Percentiles rank a stretch among this genome's conserved stretches.
These are phyloP conservation scores for Darksidea phi DNA, from an alignment of 495 filamentous ascomycete species.

Conservation along the genomic window DNA sequence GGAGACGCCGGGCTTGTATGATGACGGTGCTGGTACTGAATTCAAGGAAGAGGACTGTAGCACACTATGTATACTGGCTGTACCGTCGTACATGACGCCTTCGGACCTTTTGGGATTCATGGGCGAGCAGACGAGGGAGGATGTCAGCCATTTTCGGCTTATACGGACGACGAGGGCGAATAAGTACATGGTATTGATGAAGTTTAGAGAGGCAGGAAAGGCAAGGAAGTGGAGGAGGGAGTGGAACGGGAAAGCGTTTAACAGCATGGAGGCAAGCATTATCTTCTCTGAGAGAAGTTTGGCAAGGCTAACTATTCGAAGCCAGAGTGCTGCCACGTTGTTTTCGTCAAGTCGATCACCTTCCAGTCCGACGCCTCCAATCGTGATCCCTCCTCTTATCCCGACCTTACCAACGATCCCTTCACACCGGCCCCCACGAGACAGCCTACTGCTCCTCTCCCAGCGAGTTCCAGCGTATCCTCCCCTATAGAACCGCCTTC, in stretches of 20 bases:
- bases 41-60: conserved; percentile 67
- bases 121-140: conserved; percentile 80
- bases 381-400: conserved; percentile 49
- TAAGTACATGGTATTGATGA: conserved; percentile 96
- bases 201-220: conserved; percentile 72
- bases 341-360: conserved; percentile 88
- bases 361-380: conserved; percentile 53
- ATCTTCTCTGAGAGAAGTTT: background rate
- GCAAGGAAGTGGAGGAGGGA: conserved; percentile 78
- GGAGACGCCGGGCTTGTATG: conserved; percentile 61
- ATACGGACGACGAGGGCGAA: conserved; percentile 84
- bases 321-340: conserved; percentile 95
- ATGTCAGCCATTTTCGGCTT: conserved; percentile 94
- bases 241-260: conserved; percentile 94
- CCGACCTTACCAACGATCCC: conserved; percentile 63
- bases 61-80: conserved; percentile 91
- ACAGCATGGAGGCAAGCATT: conserved; percentile 79
- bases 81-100: conserved; percentile 88
- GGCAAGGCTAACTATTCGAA: conserved; percentile 40
- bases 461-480: conserved; percentile 23
- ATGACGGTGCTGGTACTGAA: conserved; percentile 32
- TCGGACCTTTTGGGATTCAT: conserved; percentile 91
- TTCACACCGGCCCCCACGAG: conserved; percentile 52
- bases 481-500: conserved; percentile 44
- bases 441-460: conserved; percentile 37